Percentiles rank a stretch among this genome's conserved stretches.
These are phyloP conservation scores for Globisporangium sylvaticum DNA, from an alignment of 352 stramenopile genomes.

Conservation along the genomic window DNA sequence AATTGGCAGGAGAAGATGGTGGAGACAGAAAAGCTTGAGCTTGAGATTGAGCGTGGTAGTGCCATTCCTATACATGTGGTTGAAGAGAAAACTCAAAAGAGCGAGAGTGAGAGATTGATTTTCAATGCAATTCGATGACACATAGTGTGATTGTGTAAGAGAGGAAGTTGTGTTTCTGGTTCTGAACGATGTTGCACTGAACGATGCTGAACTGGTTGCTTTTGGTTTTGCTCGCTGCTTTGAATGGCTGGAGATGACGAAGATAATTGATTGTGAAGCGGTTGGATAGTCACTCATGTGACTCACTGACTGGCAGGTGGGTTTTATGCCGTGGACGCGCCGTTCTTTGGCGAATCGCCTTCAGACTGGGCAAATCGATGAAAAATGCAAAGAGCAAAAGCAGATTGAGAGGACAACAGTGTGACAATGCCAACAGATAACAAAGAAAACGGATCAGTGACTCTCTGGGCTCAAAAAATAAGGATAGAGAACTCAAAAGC, in stretches of 20 bases:
- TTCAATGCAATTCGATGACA: not conserved
- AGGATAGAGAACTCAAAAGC: not conserved
- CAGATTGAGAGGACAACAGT: not conserved
- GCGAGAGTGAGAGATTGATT: not conserved
- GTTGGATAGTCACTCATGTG: not conserved
- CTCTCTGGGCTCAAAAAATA: not conserved
- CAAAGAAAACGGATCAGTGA: not conserved
- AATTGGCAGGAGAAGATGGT: not conserved
- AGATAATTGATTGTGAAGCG: not conserved
- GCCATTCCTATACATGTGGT: not conserved
- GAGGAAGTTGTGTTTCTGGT: not conserved
- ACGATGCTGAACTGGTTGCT: not conserved
- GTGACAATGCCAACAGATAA: not conserved
- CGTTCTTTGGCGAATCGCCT: constrained; percentile 2
- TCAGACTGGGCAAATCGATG: constrained; percentile 7
- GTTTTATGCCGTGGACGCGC: not conserved
- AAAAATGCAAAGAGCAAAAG: not conserved
- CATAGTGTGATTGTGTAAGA: not conserved
- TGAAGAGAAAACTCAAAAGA: not conserved
- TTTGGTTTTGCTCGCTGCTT: not conserved
- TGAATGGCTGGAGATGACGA: not conserved
- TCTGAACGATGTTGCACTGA: too few relatives aligned
- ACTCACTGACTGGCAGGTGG: not conserved
- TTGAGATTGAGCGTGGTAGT: not conserved
- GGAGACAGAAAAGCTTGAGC: not conserved